Percentiles rank a stretch among this genome's conserved stretches.
Conservation (phyloP, 805 yeast genomes). For the Hanseniaspora lachancei region DNA sequence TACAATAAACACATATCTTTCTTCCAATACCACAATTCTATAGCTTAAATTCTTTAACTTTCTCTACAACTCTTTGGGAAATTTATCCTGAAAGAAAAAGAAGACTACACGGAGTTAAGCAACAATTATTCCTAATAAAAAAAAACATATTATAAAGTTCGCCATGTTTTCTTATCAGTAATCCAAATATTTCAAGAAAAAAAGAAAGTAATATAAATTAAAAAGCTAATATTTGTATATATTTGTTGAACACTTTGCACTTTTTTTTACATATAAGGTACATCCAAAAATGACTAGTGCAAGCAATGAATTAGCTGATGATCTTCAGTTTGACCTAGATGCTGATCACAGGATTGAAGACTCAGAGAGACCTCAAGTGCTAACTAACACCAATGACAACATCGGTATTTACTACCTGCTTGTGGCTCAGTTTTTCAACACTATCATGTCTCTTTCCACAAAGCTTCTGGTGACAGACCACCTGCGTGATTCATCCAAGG, state of each 20-base stretch:
- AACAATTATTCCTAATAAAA: neutral
- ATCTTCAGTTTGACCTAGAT: neutral
- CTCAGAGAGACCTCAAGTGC: neutral
- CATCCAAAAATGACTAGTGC: neutral
- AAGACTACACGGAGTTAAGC: neutral
- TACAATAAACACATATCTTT: no score
- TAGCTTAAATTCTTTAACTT: no score
- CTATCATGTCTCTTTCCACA: slow-evolving; percentile 63
- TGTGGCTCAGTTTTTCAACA: slow-evolving; percentile 57
- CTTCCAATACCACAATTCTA: no score
- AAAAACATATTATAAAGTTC: neutral
- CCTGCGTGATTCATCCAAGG: slow-evolving; percentile 30
- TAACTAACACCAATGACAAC: slow-evolving; percentile 22
- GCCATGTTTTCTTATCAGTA: neutral
- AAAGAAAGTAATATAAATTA: neutral
- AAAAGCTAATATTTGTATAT: no score
- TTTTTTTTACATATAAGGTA: no score
- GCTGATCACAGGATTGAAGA: neutral
- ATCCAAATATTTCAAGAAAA: neutral
- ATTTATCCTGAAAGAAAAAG: no score
- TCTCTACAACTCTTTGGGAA: no score
- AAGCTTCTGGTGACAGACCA: slow-evolving; percentile 59
- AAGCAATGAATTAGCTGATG: neutral
- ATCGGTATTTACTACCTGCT: slow-evolving; percentile 47
- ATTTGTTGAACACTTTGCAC: no score